Conservation (phyloP, 2,329 filamentous ascomycete species). For the Byssochlamys sp. region DNA sequence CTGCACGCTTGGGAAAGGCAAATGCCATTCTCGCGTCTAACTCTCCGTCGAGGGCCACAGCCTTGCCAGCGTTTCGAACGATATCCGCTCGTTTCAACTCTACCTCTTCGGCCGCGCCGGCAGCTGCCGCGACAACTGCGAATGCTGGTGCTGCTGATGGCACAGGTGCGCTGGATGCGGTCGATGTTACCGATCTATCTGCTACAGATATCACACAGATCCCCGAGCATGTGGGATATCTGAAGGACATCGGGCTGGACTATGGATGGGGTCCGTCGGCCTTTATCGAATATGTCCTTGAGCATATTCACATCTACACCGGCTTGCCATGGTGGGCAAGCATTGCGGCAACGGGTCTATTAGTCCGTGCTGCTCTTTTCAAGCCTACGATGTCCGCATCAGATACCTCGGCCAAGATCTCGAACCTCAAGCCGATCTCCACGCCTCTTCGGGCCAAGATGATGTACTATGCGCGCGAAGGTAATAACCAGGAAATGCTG, state of each 20-base stretch:
- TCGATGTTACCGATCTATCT: slow-evolving; percentile 16
- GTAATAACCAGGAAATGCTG: slow-evolving; percentile 42
- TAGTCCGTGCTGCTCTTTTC: slow-evolving; percentile 57
- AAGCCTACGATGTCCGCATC: slow-evolving; percentile 55
- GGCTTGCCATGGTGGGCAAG: slow-evolving; percentile 76
- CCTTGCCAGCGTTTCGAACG: slow-evolving; percentile 12
- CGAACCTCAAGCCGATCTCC: slow-evolving; percentile 49
- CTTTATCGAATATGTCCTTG: slow-evolving; percentile 63
- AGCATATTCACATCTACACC: slow-evolving; percentile 67
- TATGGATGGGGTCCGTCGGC: slow-evolving; percentile 74
- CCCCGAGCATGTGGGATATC: slow-evolving; percentile 69
- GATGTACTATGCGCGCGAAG: slow-evolving; percentile 31
- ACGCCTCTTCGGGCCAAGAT: slow-evolving; percentile 51
- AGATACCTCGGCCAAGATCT: slow-evolving; percentile 54
- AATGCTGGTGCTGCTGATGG: slow-evolving; percentile 1
- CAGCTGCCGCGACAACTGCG: slow-evolving; percentile 7
- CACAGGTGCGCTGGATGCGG: slow-evolving; percentile 3
- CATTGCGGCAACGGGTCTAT: slow-evolving; percentile 55
- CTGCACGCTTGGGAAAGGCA: slow-evolving; percentile 12
- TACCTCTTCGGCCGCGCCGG: slow-evolving; percentile 17
- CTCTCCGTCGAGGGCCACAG: slow-evolving; percentile 14
- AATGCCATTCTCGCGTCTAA: slow-evolving; percentile 13
- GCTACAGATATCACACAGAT: slow-evolving; percentile 43
- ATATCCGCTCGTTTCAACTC: slow-evolving; percentile 31
- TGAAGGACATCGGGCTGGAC: slow-evolving; percentile 73